phyloP scores from a whole-genome alignment of 805 yeast genomes.

The Saccharomycopsis vini region DNA sequence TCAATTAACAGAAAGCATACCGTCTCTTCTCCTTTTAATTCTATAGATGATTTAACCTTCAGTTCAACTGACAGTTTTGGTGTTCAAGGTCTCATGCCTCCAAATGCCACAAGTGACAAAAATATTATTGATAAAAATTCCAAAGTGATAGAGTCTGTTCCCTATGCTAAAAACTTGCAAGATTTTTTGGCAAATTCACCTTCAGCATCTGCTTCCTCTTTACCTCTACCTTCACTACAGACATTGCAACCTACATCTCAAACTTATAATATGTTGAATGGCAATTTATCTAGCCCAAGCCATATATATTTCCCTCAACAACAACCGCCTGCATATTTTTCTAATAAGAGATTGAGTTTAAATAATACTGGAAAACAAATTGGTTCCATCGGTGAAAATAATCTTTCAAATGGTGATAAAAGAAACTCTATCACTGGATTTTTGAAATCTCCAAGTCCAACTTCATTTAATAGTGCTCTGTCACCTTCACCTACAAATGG shows the following conservation, averaged over 20 bases:
- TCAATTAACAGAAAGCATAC: conserved; percentile 12
- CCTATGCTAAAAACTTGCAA: conserved; percentile 6
- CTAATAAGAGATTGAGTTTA: too few species aligned
- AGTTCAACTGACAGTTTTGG: background rate
- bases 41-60: too few species aligned
- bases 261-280: too few species aligned
- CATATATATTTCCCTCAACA: conserved; percentile 13
- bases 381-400: too few species aligned
- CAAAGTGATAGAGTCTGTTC: background rate
- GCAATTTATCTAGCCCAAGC: too few species aligned
- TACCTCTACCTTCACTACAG: too few species aligned
- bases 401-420: background rate
- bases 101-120: background rate
- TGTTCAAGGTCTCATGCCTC: background rate
- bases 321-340: conserved; percentile 11
- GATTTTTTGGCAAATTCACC: conserved; percentile 2
- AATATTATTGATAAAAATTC: background rate
- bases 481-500: background rate
- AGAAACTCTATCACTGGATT: background rate
- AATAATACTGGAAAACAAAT: too few species aligned
- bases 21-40: too few species aligned
- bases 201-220: background rate
- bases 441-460: background rate
- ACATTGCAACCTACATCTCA: too few species aligned
- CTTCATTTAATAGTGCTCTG: too few species aligned